Evolutionary conservation across 164 flowering plant genomes (phyloP), one percentile per base, ranked within the genome.

Genomic region (Vitis riparia): DNA sequence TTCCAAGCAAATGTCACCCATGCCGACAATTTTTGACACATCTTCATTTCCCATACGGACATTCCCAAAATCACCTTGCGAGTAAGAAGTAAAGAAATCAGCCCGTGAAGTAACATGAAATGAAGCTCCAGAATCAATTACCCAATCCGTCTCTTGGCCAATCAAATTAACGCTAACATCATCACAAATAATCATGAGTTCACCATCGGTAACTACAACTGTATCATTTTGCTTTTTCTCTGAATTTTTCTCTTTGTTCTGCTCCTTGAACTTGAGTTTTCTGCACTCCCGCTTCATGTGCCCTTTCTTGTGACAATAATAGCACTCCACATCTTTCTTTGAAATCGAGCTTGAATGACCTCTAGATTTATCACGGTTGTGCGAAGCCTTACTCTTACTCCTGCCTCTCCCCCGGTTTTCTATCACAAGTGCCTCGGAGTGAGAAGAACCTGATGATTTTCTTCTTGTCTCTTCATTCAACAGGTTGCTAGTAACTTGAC

Each of bases 401-500:
- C 16, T 3, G 5, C 37, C 37, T 32, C 6, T 59, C 13, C 44
- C 48, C 48, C 16, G 14, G 13, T 60, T 60, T 60, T 60, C 48
- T 10, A 32, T 29, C 12, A 60, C 14, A 60, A 29, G 63, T 60
- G 63, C 63, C 15, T 60, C 48, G 32, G 44, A 60, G 2, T 60
- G 48, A 27, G 63, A 30, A 12, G 49, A 13, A 60, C 63, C 62
- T 44, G 15, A 3, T 30, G 63, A 60, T 62, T 32, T 32, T 32
- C 37, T 32, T 32, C 37, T 32, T 32, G 37, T 32, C 37, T 32
- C 37, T 32, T 32, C 73, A 63, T 70, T 70, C 11, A 53, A 55
- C 52, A 62, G 10, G 55, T 67, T 70, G 6, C 37, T 64, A 44
- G 63, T 70, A 16, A 70, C 67, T 15, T 62, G 37, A n/a, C 48